Conservation (phyloP, 805 yeast species). For the Myxozyma geophila region DNA sequence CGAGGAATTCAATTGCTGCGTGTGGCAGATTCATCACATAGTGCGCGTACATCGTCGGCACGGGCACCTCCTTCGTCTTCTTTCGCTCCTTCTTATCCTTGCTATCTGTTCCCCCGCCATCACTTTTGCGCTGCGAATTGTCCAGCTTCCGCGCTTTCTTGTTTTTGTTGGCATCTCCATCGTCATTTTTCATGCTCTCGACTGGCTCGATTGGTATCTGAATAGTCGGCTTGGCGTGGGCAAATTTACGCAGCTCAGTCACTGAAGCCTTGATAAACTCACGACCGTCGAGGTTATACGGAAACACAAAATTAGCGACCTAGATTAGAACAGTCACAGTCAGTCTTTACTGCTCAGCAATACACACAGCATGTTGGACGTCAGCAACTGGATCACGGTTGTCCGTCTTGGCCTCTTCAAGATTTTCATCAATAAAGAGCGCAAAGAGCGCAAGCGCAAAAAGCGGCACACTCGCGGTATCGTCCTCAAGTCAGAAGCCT, state of each 20-base stretch:
- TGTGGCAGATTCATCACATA: constrained; percentile 97
- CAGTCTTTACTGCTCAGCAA: neutral
- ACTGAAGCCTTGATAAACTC: constrained; percentile 60
- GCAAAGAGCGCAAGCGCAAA: constrained; percentile 35
- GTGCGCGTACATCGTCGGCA: constrained; percentile 62
- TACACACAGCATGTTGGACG: constrained; percentile 20
- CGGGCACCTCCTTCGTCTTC: constrained; percentile 40
- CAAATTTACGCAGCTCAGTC: constrained; percentile 18
- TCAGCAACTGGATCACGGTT: constrained; percentile 31
- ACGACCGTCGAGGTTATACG: constrained; percentile 81
- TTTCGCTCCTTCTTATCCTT: constrained; percentile 1
- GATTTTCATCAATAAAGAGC: constrained; percentile 32
- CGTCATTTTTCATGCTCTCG: neutral
- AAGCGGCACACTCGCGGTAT: constrained; percentile 23
- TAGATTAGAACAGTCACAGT: neutral
- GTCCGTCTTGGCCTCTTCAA: constrained; percentile 31
- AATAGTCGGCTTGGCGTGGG: constrained; percentile 12
- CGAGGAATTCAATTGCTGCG: constrained; percentile 74
- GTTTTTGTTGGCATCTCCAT: constrained; percentile 11
- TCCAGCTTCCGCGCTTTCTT: constrained; percentile 5
- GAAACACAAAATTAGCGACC: constrained; percentile 54
- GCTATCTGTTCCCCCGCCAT: neutral
- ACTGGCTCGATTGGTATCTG: constrained; percentile 7
- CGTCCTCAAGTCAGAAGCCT: constrained; percentile 17
- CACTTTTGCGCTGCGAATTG: constrained; percentile 4